These are phyloP conservation scores for Lepidium sativum DNA, from an alignment of 345 rosid species.

Conservation along the genomic window DNA sequence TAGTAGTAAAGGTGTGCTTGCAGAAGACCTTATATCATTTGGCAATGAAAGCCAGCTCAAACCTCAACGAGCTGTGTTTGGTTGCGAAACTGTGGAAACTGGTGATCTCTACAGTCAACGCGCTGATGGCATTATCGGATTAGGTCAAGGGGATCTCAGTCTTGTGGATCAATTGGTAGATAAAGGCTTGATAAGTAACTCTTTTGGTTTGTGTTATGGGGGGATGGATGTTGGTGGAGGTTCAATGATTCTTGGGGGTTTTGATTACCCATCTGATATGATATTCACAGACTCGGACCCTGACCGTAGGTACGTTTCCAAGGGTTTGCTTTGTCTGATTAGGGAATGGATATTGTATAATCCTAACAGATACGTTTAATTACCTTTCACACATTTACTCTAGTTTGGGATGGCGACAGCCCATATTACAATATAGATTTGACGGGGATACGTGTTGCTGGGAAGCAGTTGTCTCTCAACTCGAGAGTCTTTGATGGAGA, in stretches of 20 bases:
- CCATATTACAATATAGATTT: constrained; percentile 94
- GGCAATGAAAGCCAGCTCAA: constrained; percentile 65
- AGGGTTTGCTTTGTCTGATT: constrained; percentile 21
- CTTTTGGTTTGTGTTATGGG: constrained; percentile 90
- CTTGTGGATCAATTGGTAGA: constrained; percentile 86
- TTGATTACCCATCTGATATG: constrained; percentile 62
- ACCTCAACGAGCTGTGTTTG: constrained; percentile 80
- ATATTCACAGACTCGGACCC: constrained; percentile 60
- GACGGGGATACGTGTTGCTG: constrained; percentile 88
- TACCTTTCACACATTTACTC: constrained; percentile 85
- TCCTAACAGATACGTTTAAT: constrained; percentile 45
- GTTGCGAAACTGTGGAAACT: constrained; percentile 82
- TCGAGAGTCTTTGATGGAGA: constrained; percentile 63
- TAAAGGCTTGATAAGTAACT: constrained; percentile 68
- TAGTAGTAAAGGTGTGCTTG: constrained; percentile 81
- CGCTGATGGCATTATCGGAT: constrained; percentile 94
- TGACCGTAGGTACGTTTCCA: constrained; percentile 64
- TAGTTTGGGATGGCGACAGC: constrained; percentile 99
- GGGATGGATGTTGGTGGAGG: constrained; percentile 94
- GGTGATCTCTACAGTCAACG: constrained; percentile 87
- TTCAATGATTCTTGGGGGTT: constrained; percentile 88
- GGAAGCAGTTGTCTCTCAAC: constrained; percentile 58
- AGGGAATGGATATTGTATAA: constrained; percentile 29
- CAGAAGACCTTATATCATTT: constrained; percentile 71
- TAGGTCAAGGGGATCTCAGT: constrained; percentile 90